Base-by-base conservation (phyloP, 202 grass and related monocot genomes). In the Setaria viridis region DNA sequence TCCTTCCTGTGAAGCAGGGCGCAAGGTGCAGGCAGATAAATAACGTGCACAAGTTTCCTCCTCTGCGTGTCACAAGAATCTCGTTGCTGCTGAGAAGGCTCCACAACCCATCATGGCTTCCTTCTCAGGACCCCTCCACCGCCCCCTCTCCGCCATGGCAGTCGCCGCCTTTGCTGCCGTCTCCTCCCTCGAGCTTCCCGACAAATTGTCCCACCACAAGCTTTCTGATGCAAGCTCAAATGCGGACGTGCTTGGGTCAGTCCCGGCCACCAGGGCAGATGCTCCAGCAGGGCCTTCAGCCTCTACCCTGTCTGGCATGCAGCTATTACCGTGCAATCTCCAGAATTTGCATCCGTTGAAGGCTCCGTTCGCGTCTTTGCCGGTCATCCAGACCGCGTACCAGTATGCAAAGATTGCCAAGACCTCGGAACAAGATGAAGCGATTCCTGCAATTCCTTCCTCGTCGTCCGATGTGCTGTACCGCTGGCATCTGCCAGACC, bases 401-500 rank as follows among this genome's bases (percentile, higher is more conserved):
- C 88, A 94, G 17, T 92, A 99, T 19, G 91, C 96, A 2, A 95
- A 72, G 72, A 74, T 98, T 11, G 17, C 54, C 45, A 87, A 68
- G 81, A 37, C 82, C 67, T 70, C 63, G 0, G 82, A 76, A 67
- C 55, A 80, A 12, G 89, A 77, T 0, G 74, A 55, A 9, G 25
- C 20, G 11, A 66, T 54, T 30, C 76, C 80, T 9, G 49, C 12
- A 2, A 33, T 92, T 76, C 73, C 86, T 85, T 95, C 86, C 25
- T 87, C 86, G 0, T 56, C 82, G 13, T 89, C 93, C 0, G 97
- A 99, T 43, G 87, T 55, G 58, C 51, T 96, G 15, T 99, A 96
- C 85, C 87, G 76, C 65, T 99, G 97, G 97, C 97, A 99, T 74
- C 85, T 99, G 66, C 97, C 97, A 0, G 80, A 94, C 41, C 97